A percentile compares a stretch with the other conserved stretches of the same genome.
Evolutionary conservation across 2,329 filamentous ascomycete species (phyloP).

Genomic region (Trichoderma koningiopsis): DNA sequence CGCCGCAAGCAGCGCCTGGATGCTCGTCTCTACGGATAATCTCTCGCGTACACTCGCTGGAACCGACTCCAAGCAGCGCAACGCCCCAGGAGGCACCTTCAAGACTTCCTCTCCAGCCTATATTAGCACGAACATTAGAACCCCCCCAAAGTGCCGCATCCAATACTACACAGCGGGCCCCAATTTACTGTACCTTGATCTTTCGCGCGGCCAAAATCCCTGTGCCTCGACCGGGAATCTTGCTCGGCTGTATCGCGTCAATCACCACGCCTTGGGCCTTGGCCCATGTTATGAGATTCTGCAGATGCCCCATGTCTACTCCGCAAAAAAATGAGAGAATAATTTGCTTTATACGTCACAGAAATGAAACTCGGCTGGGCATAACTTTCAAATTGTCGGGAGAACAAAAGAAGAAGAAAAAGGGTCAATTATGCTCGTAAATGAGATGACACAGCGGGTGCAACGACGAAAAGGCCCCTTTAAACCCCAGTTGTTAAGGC

Average conservation of each 20-base stretch:
- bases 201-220: constrained; percentile 69
- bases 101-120: constrained; percentile 60
- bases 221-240: constrained; percentile 69
- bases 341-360: not conserved
- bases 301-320: constrained; percentile 15
- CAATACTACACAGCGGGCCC: not conserved
- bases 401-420: not conserved
- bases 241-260: constrained; percentile 64
- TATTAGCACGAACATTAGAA: constrained; percentile 28
- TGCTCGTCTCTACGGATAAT: constrained; percentile 57
- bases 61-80: constrained; percentile 66
- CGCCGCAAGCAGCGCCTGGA: constrained; percentile 73
- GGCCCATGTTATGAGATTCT: constrained; percentile 22
- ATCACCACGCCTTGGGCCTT: constrained; percentile 40
- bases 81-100: constrained; percentile 62
- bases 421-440: not conserved
- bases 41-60: constrained; percentile 54
- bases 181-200: constrained; percentile 55
- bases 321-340: not conserved
- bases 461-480: not conserved
- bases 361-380: not conserved
- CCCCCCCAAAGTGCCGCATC: not conserved
- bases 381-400: not conserved
- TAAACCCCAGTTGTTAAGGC: not conserved
- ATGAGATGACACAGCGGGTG: not conserved